Conservation (phyloP, 345 rosid species). For the Streptanthus diversifolius region DNA sequence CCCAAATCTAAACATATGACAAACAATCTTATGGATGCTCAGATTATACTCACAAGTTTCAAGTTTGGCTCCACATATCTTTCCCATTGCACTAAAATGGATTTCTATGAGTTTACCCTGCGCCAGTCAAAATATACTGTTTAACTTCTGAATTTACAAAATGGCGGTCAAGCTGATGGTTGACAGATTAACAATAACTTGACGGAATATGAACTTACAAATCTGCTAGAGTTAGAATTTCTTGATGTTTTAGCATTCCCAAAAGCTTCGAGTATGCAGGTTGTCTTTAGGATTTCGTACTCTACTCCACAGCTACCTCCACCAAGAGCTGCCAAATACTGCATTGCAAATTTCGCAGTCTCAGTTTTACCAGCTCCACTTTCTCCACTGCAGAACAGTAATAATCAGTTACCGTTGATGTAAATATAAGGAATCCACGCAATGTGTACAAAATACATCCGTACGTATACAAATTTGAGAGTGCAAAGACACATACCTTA, state of each 20-base stretch:
- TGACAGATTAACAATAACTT: background rate
- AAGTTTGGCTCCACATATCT: conserved; percentile 79
- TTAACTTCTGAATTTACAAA: conserved; percentile 1
- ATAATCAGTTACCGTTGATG: background rate
- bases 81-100: conserved; percentile 71
- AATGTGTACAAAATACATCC: background rate
- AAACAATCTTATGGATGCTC: conserved; percentile 1
- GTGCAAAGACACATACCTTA: conserved; percentile 51
- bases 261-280: conserved; percentile 86
- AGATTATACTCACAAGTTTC: conserved; percentile 69
- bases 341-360: conserved; percentile 91
- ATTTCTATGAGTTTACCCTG: conserved; percentile 94
- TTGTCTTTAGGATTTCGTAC: conserved; percentile 59
- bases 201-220: conserved; percentile 47
- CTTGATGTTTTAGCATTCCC: conserved; percentile 95
- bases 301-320: conserved; percentile 75
- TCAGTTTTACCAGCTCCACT: conserved; percentile 99
- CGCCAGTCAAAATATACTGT: conserved; percentile 23
- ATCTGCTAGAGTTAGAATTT: conserved; percentile 91
- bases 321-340: conserved; percentile 83
- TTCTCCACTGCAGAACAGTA: conserved; percentile 68
- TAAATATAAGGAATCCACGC: background rate
- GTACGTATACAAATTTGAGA: background rate
- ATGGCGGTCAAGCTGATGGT: conserved; percentile 1
- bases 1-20: background rate